Evolutionary conservation across 805 yeast species (phyloP).

Genomic region (Metschnikowia gelsemii): DNA sequence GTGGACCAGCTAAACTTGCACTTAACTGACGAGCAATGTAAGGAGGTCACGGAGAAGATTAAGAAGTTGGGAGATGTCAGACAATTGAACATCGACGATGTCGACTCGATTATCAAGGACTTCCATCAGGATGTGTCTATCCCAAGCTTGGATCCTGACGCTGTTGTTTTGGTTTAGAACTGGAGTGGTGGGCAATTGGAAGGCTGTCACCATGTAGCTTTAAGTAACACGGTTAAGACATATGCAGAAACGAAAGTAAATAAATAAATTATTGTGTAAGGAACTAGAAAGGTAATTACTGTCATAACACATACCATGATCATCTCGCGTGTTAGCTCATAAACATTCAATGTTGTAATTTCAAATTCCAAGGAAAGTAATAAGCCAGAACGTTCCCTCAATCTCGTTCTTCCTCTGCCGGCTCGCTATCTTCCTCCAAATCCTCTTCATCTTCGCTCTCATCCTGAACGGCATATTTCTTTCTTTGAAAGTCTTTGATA

Average conservation of each 20-base stretch:
- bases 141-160: conserved; percentile 35
- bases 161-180: conserved; percentile 6
- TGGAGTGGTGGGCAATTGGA: background rate
- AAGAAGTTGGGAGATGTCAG: conserved; percentile 94
- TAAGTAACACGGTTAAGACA: background rate
- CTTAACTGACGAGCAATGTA: conserved; percentile 88
- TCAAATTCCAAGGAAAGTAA: no score
- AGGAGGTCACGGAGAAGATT: conserved; percentile 91
- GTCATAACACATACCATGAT: no score
- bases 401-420: background rate
- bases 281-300: background rate
- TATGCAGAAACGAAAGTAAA: background rate
- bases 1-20: conserved; percentile 93
- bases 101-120: conserved; percentile 93
- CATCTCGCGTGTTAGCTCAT: no score
- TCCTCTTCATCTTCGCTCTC: conserved; percentile 38
- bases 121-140: conserved; percentile 76
- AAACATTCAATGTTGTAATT: no score
- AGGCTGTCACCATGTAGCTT: background rate
- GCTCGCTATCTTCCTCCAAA: conserved; percentile 6
- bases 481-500: conserved; percentile 80
- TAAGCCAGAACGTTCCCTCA: background rate
- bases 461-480: conserved; percentile 36
- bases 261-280: background rate
- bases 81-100: conserved; percentile 93